Base-by-base conservation (phyloP, 805 yeast species). In the Saccharomycopsis fibuligera region DNA sequence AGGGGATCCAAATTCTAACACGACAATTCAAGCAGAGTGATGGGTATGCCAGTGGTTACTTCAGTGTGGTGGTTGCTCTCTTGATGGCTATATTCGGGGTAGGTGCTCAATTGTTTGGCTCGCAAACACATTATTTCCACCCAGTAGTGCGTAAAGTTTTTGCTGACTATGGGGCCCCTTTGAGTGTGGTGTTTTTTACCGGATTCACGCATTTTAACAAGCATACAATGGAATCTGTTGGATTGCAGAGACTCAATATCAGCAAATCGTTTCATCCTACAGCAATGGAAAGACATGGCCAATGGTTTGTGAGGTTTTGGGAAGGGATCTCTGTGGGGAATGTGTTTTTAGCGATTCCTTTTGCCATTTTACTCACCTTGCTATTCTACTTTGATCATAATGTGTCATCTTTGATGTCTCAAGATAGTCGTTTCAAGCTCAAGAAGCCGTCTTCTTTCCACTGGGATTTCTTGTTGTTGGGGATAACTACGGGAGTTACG, bases 311-410 rank as follows among this genome's bases (percentile, higher is more conserved):
- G 12, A 77, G 82, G 50, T 85, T 85, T 60, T 85, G 93, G 93
- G 54, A 63, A 44, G 75, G 75, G 43, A 74, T 86, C 2, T 60
- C 81, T 0, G 88, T 83, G 1, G 81, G 81, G 2, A 79, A 89
- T 56, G 81, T 91, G 0, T 93, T 93, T 60, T 64, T 93, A 33
- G 98, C 99, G 0, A 62, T 93, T 5, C 99, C 99, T 0, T 93
- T 91, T 72, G 98, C 96, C 0, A 66, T 93, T 1, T 72, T 93
- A 41, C 67, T 93, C 39, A 88, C 98, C 0, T 74, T 83, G 44
- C 68, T 91, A 43, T 91, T 93, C 65, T 91, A 88, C 64, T 93
- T 90, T 65, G 99, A 91, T 65, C 99, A 91, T 65, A 93, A 91
- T 55, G 95, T 91, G 9, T 88, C 96, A 2, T 83, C 97, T 0